Evolutionary conservation across 2,329 filamentous ascomycete species (phyloP), one percentile per base, ranked within the genome.

Genomic region (Fusarium sp.): DNA sequence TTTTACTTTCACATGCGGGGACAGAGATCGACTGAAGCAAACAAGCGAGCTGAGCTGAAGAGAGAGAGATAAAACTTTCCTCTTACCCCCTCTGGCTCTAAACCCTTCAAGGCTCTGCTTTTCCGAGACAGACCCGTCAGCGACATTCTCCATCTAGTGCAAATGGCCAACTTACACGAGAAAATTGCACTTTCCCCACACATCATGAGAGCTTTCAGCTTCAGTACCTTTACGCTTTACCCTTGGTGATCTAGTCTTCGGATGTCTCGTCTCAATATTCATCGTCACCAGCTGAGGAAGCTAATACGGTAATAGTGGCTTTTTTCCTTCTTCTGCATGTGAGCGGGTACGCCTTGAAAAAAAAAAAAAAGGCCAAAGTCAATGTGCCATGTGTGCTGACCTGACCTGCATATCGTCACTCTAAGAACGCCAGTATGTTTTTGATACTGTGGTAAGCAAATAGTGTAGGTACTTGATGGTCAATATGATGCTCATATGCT

Each of bases 51-150:
- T 45, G 42, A 46, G 30, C 7, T 30, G 30, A 30, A 30, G 30
- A 50, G 38, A 50, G 38, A 55, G 33, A 41, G 37, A 63, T 44
- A 42, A 58, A 75, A 70, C 65, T 50, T 72, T 71, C 17, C 35
- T 42, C 17, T 38, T 23, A 32, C 20, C 52, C 57, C 44, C 30
- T 44, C 37, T 23, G 41, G 26, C 52, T 62, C 18, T 48, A 56
- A 30, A 23, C 37, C 57, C 54, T 53, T 49, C 38, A 37, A 33
- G 38, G 44, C 53, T 27, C 52, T 56, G 27, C 23, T 26, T 52
- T 50, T 20, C 68, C 69, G 73, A 74, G 65, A 70, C 68, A 64
- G 33, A 57, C 56, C 62, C 59, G 45, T 65, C 57, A 52, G 33
- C 54, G 62, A 55, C 65, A 70, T 75, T 70, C 65, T 73, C 60